Evolutionary conservation across 1,284 basidiomycete species (phyloP).

Genomic region (Rhodotorula sp.): DNA sequence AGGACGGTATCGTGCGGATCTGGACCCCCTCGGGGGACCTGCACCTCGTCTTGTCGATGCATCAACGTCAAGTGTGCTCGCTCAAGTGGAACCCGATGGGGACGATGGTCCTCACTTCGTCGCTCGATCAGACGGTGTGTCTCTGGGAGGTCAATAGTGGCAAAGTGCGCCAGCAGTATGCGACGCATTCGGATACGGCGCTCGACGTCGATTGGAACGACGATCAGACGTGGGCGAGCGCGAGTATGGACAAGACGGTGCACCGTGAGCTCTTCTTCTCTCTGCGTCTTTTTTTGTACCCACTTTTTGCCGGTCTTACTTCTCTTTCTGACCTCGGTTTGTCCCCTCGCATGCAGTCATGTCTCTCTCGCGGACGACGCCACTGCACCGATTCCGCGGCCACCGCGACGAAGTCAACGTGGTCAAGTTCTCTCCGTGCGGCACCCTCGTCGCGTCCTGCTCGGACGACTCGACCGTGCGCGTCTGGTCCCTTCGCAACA

Average conservation of each 20-base stretch:
- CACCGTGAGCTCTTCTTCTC: slow-evolving; percentile 38
- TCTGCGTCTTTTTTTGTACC: too few relatives aligned
- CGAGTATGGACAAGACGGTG: slow-evolving; percentile 61
- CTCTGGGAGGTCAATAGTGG: slow-evolving; percentile 44
- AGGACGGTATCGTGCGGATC: slow-evolving; percentile 61
- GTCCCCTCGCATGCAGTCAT: slow-evolving; percentile 32
- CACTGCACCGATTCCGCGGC: slow-evolving; percentile 54
- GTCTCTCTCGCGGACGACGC: slow-evolving; percentile 30
- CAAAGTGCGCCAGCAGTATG: slow-evolving; percentile 44
- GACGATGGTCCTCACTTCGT: slow-evolving; percentile 42
- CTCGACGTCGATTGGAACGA: slow-evolving; percentile 77
- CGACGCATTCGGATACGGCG: slow-evolving; percentile 61
- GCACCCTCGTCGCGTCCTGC: slow-evolving; percentile 69
- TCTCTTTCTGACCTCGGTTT: too few relatives aligned
- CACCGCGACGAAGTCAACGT: slow-evolving; percentile 76
- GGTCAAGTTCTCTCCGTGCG: slow-evolving; percentile 65
- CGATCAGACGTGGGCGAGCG: slow-evolving; percentile 68
- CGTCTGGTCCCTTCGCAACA: slow-evolving; percentile 62
- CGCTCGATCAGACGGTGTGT: slow-evolving; percentile 43
- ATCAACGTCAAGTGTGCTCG: slow-evolving; percentile 42
- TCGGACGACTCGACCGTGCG: slow-evolving; percentile 75
- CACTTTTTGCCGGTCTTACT: background rate
- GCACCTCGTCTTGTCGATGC: slow-evolving; percentile 46
- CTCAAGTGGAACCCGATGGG: slow-evolving; percentile 42
- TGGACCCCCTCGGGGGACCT: slow-evolving; percentile 52